phyloP scores from a whole-genome alignment of 441 rosid species.

The Gossypium aridum region DNA sequence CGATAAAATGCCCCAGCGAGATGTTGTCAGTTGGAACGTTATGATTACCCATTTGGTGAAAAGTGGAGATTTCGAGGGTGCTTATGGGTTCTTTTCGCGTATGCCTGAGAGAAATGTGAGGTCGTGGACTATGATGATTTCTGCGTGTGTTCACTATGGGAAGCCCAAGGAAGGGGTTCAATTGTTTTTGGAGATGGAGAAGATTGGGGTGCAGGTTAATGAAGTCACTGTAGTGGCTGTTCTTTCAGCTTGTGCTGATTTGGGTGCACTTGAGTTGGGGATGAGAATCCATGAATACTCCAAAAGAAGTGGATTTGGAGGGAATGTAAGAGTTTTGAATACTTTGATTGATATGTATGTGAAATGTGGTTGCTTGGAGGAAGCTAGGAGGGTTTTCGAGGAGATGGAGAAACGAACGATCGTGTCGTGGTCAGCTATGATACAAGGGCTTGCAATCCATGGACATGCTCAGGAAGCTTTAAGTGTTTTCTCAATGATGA shows the following conservation, averaged over 20 bases:
- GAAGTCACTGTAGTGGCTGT: slow-evolving; percentile 33
- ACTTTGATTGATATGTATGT: slow-evolving; percentile 41
- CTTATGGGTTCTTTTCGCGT: slow-evolving; percentile 13
- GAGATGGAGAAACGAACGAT: slow-evolving; percentile 20
- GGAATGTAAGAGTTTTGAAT: slow-evolving; percentile 22
- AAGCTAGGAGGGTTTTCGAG: slow-evolving; percentile 25
- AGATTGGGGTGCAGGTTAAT: slow-evolving; percentile 19
- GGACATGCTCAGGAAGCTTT: slow-evolving; percentile 31
- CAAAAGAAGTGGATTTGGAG: slow-evolving; percentile 20
- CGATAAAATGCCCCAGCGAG: slow-evolving; percentile 35
- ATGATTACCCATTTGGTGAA: slow-evolving; percentile 24
- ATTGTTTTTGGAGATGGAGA: slow-evolving; percentile 31
- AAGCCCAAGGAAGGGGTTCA: slow-evolving; percentile 28
- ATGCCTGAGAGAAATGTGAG: slow-evolving; percentile 36
- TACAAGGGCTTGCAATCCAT: slow-evolving; percentile 34
- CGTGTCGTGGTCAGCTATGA: slow-evolving; percentile 36
- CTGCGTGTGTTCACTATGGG: slow-evolving; percentile 27
- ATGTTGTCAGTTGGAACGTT: slow-evolving; percentile 36
- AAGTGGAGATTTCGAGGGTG: slow-evolving; percentile 23
- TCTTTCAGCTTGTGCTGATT: slow-evolving; percentile 33
- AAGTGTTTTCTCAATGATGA: slow-evolving; percentile 24
- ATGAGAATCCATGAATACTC: slow-evolving; percentile 25
- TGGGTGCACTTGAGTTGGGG: slow-evolving; percentile 27
- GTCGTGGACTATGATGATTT: slow-evolving; percentile 38
- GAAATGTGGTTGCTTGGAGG: slow-evolving; percentile 36